Base-by-base conservation (phyloP, 164 flowering plant genomes). In the Nelumbo lutea region DNA sequence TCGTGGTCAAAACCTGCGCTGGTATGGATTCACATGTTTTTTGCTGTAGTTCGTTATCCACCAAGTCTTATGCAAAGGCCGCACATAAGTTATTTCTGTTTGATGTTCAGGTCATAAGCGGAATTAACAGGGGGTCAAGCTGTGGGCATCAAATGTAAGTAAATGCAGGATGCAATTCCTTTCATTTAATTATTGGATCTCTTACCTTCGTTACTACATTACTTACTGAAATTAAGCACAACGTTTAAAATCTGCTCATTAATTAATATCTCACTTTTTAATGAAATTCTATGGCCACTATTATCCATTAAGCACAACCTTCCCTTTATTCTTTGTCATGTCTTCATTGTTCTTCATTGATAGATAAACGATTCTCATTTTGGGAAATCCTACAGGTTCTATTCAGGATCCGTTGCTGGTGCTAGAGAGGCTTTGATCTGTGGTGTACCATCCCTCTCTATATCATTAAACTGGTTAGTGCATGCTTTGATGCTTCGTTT, bases 121-220 rank as follows among this genome's bases (percentile, higher is more conserved):
- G 99, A 74, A 88, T 96, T 68, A 90, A 91, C 70, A 83, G 75
- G 79, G 98, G 97, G 53, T 84, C 97, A 62, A 85, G 91, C 77
- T 93, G 93, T 82, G 99, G 99, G 27, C 88, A 88, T 74, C 83
- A 90, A 48, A 83, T 86, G 99, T 93, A 84, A 85, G 97, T 81
- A 39, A 8, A 64, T 68, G 62, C 11, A 3, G n/a, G 40, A 64
- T 68, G 62, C 11, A 3, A 10, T 11, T 42, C 13, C 9, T 42
- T 5, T 56, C 46, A 55, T 47, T 2, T 14, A 55, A 11, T 53
- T 53, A 10, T 53, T 53, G 57, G 57, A 53, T 10, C 14, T 53
- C 11, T 53, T 15, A 2, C 15, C 14, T 53, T 51, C 9, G 2
- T 51, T 9, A 9, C 13, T 51, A 7, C 2, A 51, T 4, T 4